These are phyloP conservation scores for Coccomyxa sp. DNA, from an alignment of 139 green algal genomes.

Conservation along the genomic window DNA sequence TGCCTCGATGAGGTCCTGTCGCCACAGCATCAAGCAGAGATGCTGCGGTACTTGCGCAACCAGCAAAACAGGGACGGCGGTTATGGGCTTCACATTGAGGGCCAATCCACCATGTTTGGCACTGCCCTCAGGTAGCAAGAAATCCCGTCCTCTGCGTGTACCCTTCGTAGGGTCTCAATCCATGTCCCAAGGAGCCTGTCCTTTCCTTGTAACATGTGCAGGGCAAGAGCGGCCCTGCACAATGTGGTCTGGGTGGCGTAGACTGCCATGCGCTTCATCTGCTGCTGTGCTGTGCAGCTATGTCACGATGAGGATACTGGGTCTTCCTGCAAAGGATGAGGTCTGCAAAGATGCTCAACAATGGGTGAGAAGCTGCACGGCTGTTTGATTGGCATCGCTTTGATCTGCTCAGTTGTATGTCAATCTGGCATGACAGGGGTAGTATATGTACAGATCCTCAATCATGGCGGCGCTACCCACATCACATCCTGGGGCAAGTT, in stretches of 20 bases:
- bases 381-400: not conserved
- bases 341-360: not conserved
- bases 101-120: slow-evolving; percentile 97
- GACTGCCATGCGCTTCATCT: slow-evolving; percentile 19
- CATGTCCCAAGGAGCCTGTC: not conserved
- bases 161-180: not conserved
- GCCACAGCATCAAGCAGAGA: slow-evolving; percentile 59
- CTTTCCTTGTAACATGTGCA: too few relatives aligned
- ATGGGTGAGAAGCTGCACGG: not conserved
- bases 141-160: not conserved
- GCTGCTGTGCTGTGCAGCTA: slow-evolving; percentile 46
- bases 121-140: slow-evolving; percentile 72
- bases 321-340: slow-evolving; percentile 47
- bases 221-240: too few relatives aligned
- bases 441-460: slow-evolving; percentile 73
- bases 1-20: slow-evolving; percentile 72
- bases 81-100: slow-evolving; percentile 98
- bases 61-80: slow-evolving; percentile 96
- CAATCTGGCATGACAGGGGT: not conserved
- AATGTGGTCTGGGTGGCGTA: too few relatives aligned
- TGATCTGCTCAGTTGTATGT: not conserved
- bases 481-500: slow-evolving; percentile 99
- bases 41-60: slow-evolving; percentile 91
- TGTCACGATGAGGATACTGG: slow-evolving; percentile 71
- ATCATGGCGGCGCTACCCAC: slow-evolving; percentile 70